phyloP scores from a whole-genome alignment of 176 grass and related monocot species.

The Ensete glaucum region DNA sequence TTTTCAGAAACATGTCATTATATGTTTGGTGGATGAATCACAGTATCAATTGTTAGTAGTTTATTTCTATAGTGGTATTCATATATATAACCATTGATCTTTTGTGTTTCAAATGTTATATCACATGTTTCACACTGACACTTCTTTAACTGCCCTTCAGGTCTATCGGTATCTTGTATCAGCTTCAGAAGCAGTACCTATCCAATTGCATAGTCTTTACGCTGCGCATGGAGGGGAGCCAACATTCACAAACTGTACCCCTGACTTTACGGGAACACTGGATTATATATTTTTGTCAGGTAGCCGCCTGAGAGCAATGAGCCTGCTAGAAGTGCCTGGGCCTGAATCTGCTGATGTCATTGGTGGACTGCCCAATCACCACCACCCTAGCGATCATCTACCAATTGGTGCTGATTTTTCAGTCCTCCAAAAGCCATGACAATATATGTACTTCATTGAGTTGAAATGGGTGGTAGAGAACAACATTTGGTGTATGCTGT shows the following conservation, averaged over 20 bases:
- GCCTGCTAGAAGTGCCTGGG: conserved; percentile 53
- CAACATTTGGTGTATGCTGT: not conserved
- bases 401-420: conserved; percentile 73
- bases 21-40: too few relatives aligned
- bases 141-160: conserved; percentile 30
- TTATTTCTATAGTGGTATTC: too few relatives aligned
- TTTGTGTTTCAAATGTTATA: too few relatives aligned
- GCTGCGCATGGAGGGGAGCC: conserved; percentile 70
- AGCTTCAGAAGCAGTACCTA: conserved; percentile 17
- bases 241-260: conserved; percentile 78
- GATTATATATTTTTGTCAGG: conserved; percentile 60
- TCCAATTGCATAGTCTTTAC: conserved; percentile 67
- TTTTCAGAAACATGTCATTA: too few relatives aligned
- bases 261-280: conserved; percentile 81
- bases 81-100: too few relatives aligned
- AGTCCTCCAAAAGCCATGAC: conserved; percentile 14
- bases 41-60: too few relatives aligned
- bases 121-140: not conserved
- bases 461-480: not conserved
- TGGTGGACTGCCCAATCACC: conserved; percentile 69
- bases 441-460: not conserved
- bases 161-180: conserved; percentile 69
- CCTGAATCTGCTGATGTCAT: conserved; percentile 36
- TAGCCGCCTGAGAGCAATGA: conserved; percentile 42
- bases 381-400: conserved; percentile 85